These are phyloP conservation scores for Tylopilus intermedius DNA, from an alignment of 768 basidiomycete genomes.

Conservation along the genomic window DNA sequence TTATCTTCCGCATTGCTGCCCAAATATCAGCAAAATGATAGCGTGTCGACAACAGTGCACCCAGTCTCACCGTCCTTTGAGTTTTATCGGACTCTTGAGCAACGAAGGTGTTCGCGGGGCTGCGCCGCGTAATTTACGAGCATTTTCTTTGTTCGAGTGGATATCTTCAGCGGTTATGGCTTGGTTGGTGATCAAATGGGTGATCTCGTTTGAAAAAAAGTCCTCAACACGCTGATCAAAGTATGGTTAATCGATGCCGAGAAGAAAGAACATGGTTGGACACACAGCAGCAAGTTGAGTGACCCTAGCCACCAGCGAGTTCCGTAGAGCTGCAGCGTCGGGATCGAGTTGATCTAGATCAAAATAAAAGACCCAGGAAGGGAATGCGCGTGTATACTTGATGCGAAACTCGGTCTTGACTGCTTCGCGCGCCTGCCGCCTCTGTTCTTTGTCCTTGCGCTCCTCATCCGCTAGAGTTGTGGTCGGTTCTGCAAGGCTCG, in stretches of 20 bases:
- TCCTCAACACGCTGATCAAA: conserved; percentile 66
- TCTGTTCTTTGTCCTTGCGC: conserved; percentile 45
- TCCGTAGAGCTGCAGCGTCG: conserved; percentile 32
- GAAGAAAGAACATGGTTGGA: conserved; percentile 15
- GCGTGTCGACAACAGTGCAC: neutral
- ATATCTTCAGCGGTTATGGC: conserved; percentile 33
- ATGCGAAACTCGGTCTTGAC: conserved; percentile 68
- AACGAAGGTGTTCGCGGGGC: conserved; percentile 21
- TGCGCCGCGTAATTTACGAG: conserved; percentile 30
- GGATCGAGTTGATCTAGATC: conserved; percentile 53
- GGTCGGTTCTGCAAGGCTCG: conserved; percentile 23
- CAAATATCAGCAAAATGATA: neutral
- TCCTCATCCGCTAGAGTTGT: conserved; percentile 31
- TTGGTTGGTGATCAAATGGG: conserved; percentile 79
- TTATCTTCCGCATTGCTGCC: conserved; percentile 30
- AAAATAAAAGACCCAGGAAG: conserved; percentile 79
- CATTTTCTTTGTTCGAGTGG: conserved; percentile 63
- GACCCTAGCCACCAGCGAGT: conserved; percentile 51
- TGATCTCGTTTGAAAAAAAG: conserved; percentile 84
- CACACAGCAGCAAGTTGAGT: conserved; percentile 73
- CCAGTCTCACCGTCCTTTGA: conserved; percentile 49
- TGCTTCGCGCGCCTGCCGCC: conserved; percentile 47
- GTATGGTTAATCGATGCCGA: conserved; percentile 1
- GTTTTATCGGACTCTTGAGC: conserved; percentile 64
- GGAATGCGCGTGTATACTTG: conserved; percentile 85